Conservation (phyloP, 768 basidiomycete genomes). For the Mycena rebaudengoi region DNA sequence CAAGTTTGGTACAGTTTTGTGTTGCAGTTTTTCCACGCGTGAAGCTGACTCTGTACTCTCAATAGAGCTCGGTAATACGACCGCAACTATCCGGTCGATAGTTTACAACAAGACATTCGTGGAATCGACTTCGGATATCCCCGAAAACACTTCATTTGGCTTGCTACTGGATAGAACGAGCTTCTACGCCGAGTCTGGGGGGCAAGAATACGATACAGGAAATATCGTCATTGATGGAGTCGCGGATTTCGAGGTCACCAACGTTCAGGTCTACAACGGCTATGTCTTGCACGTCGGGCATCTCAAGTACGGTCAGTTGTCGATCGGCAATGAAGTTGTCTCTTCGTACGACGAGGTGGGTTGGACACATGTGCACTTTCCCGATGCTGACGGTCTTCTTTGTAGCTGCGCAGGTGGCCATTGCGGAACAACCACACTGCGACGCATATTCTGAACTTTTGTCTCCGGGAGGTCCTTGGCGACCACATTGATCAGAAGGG, state of each 20-base stretch:
- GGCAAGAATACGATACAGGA: conserved; percentile 97
- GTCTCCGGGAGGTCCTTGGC: conserved; percentile 91
- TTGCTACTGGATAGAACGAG: conserved; percentile 90
- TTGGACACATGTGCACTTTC: background rate
- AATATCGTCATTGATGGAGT: conserved; percentile 91
- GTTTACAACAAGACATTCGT: conserved; percentile 84
- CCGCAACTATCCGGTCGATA: conserved; percentile 80
- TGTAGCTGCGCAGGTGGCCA: conserved; percentile 90
- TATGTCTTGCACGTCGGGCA: conserved; percentile 94
- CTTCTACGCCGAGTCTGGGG: conserved; percentile 98
- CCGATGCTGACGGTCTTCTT: background rate
- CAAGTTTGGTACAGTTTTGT: conserved; percentile 79
- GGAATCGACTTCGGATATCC: conserved; percentile 69
- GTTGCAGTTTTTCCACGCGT: background rate
- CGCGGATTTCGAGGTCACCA: conserved; percentile 91
- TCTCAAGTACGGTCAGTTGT: conserved; percentile 87
- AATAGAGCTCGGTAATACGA: conserved; percentile 79
- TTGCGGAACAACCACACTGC: conserved; percentile 98
- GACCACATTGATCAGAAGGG: conserved; percentile 99
- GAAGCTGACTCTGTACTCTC: background rate
- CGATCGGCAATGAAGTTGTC: conserved; percentile 82
- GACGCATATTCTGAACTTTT: conserved; percentile 97
- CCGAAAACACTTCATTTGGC: conserved; percentile 78
- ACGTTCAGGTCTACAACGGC: conserved; percentile 94
- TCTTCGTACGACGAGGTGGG: conserved; percentile 92